Conservation (phyloP, 768 basidiomycete species). For the Suillus fuscotomentosus region DNA sequence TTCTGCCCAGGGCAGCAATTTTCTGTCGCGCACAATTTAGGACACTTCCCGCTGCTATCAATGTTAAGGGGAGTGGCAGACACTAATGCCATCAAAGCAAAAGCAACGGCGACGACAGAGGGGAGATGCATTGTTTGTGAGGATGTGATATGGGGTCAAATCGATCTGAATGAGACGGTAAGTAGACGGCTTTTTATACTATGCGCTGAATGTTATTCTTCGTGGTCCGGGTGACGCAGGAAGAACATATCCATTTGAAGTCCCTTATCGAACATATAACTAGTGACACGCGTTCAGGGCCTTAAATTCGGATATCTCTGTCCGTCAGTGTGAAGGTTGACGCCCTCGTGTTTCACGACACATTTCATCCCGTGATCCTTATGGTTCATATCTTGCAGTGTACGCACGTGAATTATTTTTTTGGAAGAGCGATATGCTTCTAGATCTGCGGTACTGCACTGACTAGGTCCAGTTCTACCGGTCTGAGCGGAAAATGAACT, state of each 20-base stretch:
- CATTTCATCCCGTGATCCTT: too few relatives aligned
- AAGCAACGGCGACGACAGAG: background rate
- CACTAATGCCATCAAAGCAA: background rate
- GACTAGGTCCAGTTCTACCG: too few relatives aligned
- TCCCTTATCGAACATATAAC: background rate
- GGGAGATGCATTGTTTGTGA: background rate
- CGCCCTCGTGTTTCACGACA: too few relatives aligned
- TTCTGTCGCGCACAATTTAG: background rate
- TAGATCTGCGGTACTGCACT: too few relatives aligned
- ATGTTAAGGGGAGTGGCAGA: background rate
- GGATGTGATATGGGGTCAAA: background rate
- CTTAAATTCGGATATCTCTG: background rate
- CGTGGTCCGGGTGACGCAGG: background rate
- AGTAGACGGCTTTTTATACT: background rate
- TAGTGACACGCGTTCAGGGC: background rate
- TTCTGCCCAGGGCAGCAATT: background rate
- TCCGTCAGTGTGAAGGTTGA: too few relatives aligned
- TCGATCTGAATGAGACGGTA: background rate
- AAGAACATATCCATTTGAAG: background rate
- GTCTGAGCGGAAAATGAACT: too few relatives aligned
- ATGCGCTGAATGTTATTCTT: background rate
- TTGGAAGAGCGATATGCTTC: too few relatives aligned
- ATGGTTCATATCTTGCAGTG: too few relatives aligned
- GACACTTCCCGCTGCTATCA: background rate
- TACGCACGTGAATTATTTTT: too few relatives aligned